Percentiles rank a stretch among this genome's conserved stretches.
phyloP scores from a whole-genome alignment of 129 eudicot species.

The Rutidosis leptorrhynchoides region DNA sequence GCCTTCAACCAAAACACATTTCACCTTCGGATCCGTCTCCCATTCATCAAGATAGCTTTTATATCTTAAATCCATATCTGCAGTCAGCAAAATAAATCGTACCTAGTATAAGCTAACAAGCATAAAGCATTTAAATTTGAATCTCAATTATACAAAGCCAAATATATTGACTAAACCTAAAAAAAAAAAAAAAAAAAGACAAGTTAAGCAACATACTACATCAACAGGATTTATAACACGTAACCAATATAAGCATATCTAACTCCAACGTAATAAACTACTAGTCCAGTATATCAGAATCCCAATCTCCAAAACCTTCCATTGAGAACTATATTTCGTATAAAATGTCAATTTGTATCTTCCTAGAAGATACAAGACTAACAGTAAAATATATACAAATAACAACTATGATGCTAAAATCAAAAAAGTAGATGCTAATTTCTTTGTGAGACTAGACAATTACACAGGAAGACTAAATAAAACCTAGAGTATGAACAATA shows the following conservation, averaged over 20 bases:
- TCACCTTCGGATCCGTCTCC: slow-evolving; percentile 81
- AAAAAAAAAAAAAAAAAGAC: no score
- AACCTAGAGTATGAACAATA: no score
- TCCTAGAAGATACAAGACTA: no score
- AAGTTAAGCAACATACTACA: background rate
- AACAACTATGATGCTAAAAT: no score
- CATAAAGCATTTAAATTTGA: background rate
- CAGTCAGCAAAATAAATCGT: slow-evolving; percentile 22
- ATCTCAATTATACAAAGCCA: background rate
- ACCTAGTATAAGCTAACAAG: no score
- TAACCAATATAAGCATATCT: background rate
- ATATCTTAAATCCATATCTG: slow-evolving; percentile 86
- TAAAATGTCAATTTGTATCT: no score
- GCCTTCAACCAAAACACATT: slow-evolving; percentile 83
- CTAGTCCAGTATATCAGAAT: no score
- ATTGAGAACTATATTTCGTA: no score
- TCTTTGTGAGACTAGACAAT: background rate
- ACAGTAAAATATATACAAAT: no score
- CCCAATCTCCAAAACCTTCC: no score
- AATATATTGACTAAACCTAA: slow-evolving; percentile 13
- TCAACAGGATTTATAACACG: background rate
- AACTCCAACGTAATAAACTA: no score
- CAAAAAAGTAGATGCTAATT: background rate
- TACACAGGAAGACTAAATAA: background rate
- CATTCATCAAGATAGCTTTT: slow-evolving; percentile 85